Percentiles rank a stretch among this genome's conserved stretches.
phyloP scores from a whole-genome alignment of 2,329 filamentous ascomycete species.

The Botrytis hyacinthi region DNA sequence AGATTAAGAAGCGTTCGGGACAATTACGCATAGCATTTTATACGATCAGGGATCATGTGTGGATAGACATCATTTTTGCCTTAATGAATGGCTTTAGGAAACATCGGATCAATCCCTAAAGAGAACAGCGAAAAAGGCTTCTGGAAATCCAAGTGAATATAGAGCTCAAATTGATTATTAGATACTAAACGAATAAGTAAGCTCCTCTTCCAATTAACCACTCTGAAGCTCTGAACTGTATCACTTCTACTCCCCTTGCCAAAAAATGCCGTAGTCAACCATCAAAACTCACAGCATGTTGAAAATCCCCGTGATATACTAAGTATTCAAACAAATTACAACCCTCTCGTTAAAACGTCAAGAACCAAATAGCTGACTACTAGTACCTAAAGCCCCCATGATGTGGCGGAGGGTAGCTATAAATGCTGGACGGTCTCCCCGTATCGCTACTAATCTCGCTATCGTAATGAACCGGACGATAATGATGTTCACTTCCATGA shows the following conservation, averaged over 20 bases:
- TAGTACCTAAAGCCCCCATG: background rate
- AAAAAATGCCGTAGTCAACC: background rate
- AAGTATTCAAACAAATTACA: background rate
- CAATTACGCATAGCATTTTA: background rate
- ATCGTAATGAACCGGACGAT: background rate
- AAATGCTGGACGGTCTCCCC: fast-evolving
- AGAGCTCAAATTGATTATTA: background rate
- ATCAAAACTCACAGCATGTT: background rate
- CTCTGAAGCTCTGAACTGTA: background rate
- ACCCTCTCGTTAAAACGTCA: background rate
- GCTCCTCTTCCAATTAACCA: background rate
- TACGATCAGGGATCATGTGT: background rate
- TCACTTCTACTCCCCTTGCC: background rate
- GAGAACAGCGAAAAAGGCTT: background rate
- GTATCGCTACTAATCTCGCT: background rate
- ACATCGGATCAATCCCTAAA: background rate
- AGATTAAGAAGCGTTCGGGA: too few relatives aligned
- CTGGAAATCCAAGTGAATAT: background rate
- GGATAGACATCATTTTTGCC: background rate
- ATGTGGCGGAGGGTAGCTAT: background rate
- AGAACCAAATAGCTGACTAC: background rate
- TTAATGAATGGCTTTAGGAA: background rate
- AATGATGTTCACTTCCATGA: background rate
- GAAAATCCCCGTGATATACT: background rate
- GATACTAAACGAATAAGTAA: background rate